Conservation (phyloP, 345 rosid genomes). For the Euclidium syriacum region DNA sequence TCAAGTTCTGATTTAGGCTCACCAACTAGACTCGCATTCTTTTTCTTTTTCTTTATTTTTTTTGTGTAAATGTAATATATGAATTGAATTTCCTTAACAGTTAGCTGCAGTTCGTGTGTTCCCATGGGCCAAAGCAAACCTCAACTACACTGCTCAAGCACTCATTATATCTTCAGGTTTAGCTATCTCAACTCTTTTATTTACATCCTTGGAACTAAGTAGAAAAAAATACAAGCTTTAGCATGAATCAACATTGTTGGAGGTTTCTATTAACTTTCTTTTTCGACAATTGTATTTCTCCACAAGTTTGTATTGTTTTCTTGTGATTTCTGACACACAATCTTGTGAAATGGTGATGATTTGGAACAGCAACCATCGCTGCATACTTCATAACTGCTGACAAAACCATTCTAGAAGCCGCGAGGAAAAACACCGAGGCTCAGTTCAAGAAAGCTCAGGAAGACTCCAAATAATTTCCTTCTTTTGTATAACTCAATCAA, state of each 20-base stretch:
- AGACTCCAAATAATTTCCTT: slow-evolving; percentile 10
- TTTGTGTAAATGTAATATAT: not conserved
- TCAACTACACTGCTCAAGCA: slow-evolving; percentile 92
- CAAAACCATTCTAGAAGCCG: slow-evolving; percentile 83
- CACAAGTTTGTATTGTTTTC: not conserved
- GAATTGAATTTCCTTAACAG: slow-evolving; percentile 7
- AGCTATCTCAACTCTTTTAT: not conserved
- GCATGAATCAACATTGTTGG: not conserved
- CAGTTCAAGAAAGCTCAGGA: slow-evolving; percentile 29
- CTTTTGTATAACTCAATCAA: slow-evolving; percentile 13
- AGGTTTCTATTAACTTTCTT: no score
- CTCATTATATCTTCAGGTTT: slow-evolving; percentile 74
- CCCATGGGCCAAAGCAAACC: slow-evolving; percentile 88
- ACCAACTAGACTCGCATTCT: not conserved
- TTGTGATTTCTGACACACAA: not conserved
- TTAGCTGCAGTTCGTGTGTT: slow-evolving; percentile 61
- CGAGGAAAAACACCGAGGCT: slow-evolving; percentile 43
- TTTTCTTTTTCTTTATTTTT: no score
- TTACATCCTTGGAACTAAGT: slow-evolving; percentile 5
- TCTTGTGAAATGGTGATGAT: slow-evolving; percentile 2
- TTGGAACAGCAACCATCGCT: slow-evolving; percentile 51
- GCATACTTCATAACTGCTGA: slow-evolving; percentile 93
- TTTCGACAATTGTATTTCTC: not conserved
- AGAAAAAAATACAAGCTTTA: not conserved
- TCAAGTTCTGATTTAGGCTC: not conserved